A percentile compares a stretch with the other conserved stretches of the same genome.
phyloP scores from a whole-genome alignment of 2,329 filamentous ascomycete genomes.

The Pseudogymnoascus sp. region DNA sequence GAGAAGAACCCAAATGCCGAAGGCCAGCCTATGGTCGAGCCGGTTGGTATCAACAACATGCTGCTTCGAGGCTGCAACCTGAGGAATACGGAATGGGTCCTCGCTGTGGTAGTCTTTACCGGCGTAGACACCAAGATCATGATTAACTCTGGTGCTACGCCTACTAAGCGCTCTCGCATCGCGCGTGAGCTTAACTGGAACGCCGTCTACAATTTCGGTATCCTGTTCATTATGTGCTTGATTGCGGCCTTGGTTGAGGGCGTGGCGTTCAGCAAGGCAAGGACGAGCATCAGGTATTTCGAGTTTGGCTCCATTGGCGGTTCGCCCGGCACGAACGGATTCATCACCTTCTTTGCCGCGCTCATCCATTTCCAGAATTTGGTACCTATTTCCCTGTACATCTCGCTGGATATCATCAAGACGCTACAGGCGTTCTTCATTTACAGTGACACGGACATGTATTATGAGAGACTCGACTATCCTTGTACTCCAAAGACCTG shows the following conservation, averaged over 20 bases:
- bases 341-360: conserved; percentile 94
- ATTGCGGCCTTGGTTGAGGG: conserved; percentile 79
- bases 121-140: conserved; percentile 98
- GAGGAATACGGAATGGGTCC: conserved; percentile 90
- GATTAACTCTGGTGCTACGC: conserved; percentile 94
- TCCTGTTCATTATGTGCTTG: conserved; percentile 84
- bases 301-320: conserved; percentile 78
- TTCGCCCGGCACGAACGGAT: conserved; percentile 68
- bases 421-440: conserved; percentile 94
- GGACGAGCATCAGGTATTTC: conserved; percentile 72
- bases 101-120: conserved; percentile 89
- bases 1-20: conserved; percentile 52
- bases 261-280: conserved; percentile 63
- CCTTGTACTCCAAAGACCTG: conserved; percentile 95
- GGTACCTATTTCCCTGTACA: conserved; percentile 96
- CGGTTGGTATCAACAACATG: conserved; percentile 90
- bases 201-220: conserved; percentile 90
- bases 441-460: conserved; percentile 93
- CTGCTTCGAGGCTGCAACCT: conserved; percentile 88
- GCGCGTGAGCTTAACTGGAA: conserved; percentile 94
- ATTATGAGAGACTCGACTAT: conserved; percentile 88
- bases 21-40: conserved; percentile 77
- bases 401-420: conserved; percentile 90
- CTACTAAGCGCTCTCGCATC: conserved; percentile 85
- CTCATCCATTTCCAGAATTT: conserved; percentile 97